Conservation (phyloP, 2,329 filamentous ascomycete species). For the Diaporthe capsici region DNA sequence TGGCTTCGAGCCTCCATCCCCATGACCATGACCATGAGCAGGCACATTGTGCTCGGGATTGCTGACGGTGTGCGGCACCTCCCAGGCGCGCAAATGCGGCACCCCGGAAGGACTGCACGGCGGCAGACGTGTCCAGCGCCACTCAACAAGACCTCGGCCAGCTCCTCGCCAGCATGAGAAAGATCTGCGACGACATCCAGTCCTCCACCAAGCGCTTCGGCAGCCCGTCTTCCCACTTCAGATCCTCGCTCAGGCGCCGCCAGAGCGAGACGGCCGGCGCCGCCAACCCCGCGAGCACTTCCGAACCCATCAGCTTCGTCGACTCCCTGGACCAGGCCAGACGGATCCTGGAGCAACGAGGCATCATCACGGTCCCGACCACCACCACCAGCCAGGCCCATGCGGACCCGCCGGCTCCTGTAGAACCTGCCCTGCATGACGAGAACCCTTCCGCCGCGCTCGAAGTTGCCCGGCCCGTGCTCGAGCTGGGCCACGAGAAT, state of each 20-base stretch:
- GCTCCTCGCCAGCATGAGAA: conserved; percentile 22
- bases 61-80: conserved; percentile 5
- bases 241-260: conserved; percentile 2
- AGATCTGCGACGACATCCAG: conserved; percentile 24
- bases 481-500: conserved; percentile 15
- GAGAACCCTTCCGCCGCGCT: conserved; percentile 7
- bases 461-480: conserved; percentile 6
- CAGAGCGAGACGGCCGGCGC: not conserved
- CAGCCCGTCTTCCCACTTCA: not conserved
- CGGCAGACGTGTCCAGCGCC: not conserved
- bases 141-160: conserved; percentile 25
- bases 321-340: conserved; percentile 22
- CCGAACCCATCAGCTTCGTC: not conserved
- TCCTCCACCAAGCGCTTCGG: conserved; percentile 12
- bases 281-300: not conserved
- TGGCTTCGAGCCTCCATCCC: not conserved
- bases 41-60: not conserved
- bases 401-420: not conserved
- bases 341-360: conserved; percentile 13
- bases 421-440: not conserved
- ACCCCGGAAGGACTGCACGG: conserved; percentile 9
- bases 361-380: not conserved
- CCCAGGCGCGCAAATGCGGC: conserved; percentile 14
- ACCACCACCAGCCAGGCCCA: not conserved
- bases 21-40: not conserved